Evolutionary conservation across 2,329 filamentous ascomycete species (phyloP), one percentile per base, ranked within the genome.

Genomic region (Xenoacremonium recifei): DNA sequence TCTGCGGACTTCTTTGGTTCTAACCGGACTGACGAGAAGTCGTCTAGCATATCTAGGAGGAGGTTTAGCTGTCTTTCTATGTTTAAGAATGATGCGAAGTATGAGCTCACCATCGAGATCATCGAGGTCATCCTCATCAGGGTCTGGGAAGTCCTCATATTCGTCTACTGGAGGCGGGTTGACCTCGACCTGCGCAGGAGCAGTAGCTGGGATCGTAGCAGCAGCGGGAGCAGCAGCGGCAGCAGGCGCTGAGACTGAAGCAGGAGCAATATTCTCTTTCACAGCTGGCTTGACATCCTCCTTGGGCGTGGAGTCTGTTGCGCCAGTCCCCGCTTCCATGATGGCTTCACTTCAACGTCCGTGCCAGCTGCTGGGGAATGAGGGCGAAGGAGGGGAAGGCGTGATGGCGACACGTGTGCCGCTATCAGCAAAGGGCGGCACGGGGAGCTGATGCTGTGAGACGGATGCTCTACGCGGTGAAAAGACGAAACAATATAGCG

Each of bases 71-170:
- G 3, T 6, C 33, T 4, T 10, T n/a, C n/a, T 6, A 13, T 30
- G 36, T n/a, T 15, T n/a, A n/a, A n/a, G n/a, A n/a, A 25, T 30
- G 6, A 42, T 21, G 30, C 16, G 11, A 11, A 27, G 36, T 42
- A 5, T 30, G 15, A n/a, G 16, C 71, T 54, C 66, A 89, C 88
- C 89, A 67, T 99, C 93, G 33, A 99, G 73, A 59, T 97, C 93
- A 59, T 96, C 88, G 16, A 93, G 71, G 54, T 93, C 88, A 65
- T 93, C 93, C 66, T 95, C 91, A 52, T 97, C 92, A 6, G 91
- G 92, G 58, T 96, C 92, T 16, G 90, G 85, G 13, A 86, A 82
- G 53, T 86, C 78, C 17, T 77, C 79, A 17, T 64, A 55, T 13
- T 48, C 45, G 7, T 57, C 50, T 9, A 39, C 23, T 27, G 23